phyloP scores from a whole-genome alignment of 208 protist genomes.

The Trichomonas gallinae region DNA sequence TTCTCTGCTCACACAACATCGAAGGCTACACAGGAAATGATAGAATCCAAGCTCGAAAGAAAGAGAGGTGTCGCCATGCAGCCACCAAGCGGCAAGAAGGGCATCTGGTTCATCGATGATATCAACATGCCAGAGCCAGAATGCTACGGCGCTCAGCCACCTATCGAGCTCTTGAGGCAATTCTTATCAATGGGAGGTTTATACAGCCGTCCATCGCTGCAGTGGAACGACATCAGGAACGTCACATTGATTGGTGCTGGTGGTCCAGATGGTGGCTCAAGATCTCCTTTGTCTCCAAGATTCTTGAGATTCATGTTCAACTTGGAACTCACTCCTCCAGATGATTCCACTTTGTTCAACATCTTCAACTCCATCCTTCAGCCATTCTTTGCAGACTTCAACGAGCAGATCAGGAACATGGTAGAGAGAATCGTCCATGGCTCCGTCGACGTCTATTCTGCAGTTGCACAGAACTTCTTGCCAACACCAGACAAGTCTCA shows the following conservation, averaged over 20 bases:
- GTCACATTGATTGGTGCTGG: slow-evolving; percentile 40
- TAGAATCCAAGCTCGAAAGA: slow-evolving; percentile 83
- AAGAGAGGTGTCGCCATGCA: slow-evolving; percentile 60
- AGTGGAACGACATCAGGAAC: slow-evolving; percentile 49
- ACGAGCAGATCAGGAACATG: neutral
- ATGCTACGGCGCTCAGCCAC: slow-evolving; percentile 73
- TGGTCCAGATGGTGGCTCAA: slow-evolving; percentile 46
- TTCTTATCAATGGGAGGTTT: slow-evolving; percentile 66
- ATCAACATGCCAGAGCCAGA: slow-evolving; percentile 80
- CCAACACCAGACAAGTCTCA: slow-evolving; percentile 83
- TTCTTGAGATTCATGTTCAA: slow-evolving; percentile 40
- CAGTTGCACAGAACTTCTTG: neutral
- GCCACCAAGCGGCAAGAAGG: slow-evolving; percentile 71
- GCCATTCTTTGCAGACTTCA: slow-evolving; percentile 20
- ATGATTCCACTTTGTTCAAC: slow-evolving; percentile 9
- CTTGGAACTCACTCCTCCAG: slow-evolving; percentile 31
- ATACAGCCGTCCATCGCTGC: slow-evolving; percentile 68
- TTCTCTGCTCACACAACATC: slow-evolving; percentile 82
- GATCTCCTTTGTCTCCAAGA: slow-evolving; percentile 38
- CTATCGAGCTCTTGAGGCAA: slow-evolving; percentile 76
- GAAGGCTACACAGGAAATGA: slow-evolving; percentile 75
- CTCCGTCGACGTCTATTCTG: slow-evolving; percentile 44
- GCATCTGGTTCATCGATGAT: slow-evolving; percentile 77
- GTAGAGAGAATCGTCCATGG: slow-evolving; percentile 31
- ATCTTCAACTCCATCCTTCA: slow-evolving; percentile 44